Base-by-base conservation (phyloP, 2,329 filamentous ascomycete species). In the Cladosporium colombiae region DNA sequence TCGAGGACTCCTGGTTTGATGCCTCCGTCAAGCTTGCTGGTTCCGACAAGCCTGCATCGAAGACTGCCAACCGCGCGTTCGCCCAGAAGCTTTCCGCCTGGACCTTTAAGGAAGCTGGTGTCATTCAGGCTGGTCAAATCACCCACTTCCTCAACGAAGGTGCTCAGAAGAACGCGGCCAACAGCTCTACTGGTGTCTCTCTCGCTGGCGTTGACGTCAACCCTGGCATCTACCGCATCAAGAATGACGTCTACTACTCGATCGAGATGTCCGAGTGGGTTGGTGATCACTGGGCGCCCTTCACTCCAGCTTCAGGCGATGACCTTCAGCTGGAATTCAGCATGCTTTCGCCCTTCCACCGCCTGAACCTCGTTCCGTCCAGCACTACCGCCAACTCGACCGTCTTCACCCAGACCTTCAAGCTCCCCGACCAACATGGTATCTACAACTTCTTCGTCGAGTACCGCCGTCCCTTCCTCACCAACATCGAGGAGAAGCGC, bases 381-480 rank as follows among this genome's bases (percentile, higher is more conserved):
- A 40, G 68, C 16, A 78, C 83, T 11, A 89, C 88, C 1, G 79
- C 84, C 64, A 89, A 91, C 73, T 88, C 88, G 69, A 89, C 91
- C 59, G 85, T 91, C 68, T 99, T 89, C 83, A 85, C 85, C 69
- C 85, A 86, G 55, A 85, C 86, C 27, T 97, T 99, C 81, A 90
- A 85, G 69, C 86, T 94, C 4, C 95, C 95, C 5, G 95, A 99
- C 78, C 95, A 99, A 81, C 95, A 99, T 82, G 95, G 95, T 76
- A 97, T 99, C 81, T 99, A 98, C 86, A 96, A 96, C 82, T 98
- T 99, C 86, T 88, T 89, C 76, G 86, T 98, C 79, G 96, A 97
- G 85, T 97, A 98, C 85, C 96, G 96, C 84, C 89, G 95, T 7
- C 93, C 94, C 1, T 96, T 97, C 84, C 81, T 96, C 72, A 95